Conservation (phyloP, 148 eudicot species). For the Arbutus unedo region DNA sequence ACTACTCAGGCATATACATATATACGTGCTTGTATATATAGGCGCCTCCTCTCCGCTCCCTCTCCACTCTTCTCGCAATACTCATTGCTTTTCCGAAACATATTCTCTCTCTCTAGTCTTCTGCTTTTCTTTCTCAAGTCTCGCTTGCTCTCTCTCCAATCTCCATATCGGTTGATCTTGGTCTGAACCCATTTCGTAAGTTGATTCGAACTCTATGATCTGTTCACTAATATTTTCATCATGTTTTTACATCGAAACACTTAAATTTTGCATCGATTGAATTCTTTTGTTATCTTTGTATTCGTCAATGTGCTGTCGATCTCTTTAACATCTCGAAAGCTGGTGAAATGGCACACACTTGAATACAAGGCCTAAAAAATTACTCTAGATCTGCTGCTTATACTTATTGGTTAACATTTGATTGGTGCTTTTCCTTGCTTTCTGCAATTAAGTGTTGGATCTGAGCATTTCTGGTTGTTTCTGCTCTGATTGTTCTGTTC, state of each 20-base stretch:
- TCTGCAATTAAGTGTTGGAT: constrained; percentile 1
- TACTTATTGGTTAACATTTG: not conserved
- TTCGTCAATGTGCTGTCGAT: not conserved
- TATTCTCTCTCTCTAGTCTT: constrained; percentile 5
- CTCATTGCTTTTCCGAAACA: not conserved
- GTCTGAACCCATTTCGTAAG: constrained; percentile 7
- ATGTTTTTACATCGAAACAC: not conserved
- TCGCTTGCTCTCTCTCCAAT: not conserved
- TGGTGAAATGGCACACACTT: not conserved
- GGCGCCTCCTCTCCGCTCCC: not conserved
- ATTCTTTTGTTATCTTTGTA: constrained; percentile 8
- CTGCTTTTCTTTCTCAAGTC: not conserved
- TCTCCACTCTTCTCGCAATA: constrained; percentile 9
- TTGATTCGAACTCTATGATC: not conserved
- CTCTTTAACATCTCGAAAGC: not conserved
- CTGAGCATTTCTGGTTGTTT: constrained; percentile 7
- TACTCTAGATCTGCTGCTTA: not conserved
- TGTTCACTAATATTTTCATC: not conserved
- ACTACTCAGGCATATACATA: not conserved
- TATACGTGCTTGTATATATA: not conserved
- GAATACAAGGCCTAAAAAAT: constrained; percentile 2
- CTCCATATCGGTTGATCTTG: not conserved
- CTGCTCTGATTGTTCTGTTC: not conserved
- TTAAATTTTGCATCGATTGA: not conserved
- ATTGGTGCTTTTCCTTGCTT: not conserved